A percentile compares a stretch with the other conserved stretches of the same genome.
Evolutionary conservation across 2,329 filamentous ascomycete genomes (phyloP).

Genomic region (Dothistroma septosporum): DNA sequence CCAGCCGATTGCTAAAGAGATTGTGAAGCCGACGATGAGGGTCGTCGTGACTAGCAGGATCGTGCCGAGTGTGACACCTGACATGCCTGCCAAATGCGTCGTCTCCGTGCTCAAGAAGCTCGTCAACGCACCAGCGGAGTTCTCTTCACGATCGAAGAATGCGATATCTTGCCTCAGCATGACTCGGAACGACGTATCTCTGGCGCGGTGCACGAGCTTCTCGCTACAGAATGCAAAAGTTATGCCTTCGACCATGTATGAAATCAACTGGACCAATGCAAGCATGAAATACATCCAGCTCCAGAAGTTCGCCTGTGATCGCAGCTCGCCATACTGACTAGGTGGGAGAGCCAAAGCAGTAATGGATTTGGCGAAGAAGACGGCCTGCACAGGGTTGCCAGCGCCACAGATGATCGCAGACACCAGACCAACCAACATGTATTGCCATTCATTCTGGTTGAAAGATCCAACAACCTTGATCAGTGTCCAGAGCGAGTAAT

Average conservation of each 20-base stretch:
- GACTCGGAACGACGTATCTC: slow-evolving; percentile 75
- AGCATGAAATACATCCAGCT: slow-evolving; percentile 84
- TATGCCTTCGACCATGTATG: slow-evolving; percentile 64
- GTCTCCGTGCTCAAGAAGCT: slow-evolving; percentile 86
- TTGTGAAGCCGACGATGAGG: slow-evolving; percentile 65
- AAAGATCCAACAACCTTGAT: slow-evolving; percentile 76
- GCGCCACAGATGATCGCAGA: slow-evolving; percentile 74
- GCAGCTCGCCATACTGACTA: slow-evolving; percentile 53
- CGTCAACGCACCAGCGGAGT: slow-evolving; percentile 82
- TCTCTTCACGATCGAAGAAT: slow-evolving; percentile 87
- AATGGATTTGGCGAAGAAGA: slow-evolving; percentile 89
- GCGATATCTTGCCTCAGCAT: slow-evolving; percentile 90
- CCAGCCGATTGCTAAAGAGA: slow-evolving; percentile 77
- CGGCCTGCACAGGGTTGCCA: slow-evolving; percentile 70
- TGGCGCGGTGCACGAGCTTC: slow-evolving; percentile 74
- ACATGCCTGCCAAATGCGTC: slow-evolving; percentile 81
- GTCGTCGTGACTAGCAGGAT: slow-evolving; percentile 77
- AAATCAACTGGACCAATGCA: slow-evolving; percentile 66
- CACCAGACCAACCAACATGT: slow-evolving; percentile 69
- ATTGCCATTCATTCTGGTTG: slow-evolving; percentile 66
- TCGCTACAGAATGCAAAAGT: slow-evolving; percentile 85
- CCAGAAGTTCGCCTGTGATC: slow-evolving; percentile 77
- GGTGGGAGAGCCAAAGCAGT: slow-evolving; percentile 60
- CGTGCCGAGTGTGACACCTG: slow-evolving; percentile 81
- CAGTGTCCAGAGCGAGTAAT: slow-evolving; percentile 70